Evolutionary conservation across 2,329 filamentous ascomycete genomes (phyloP), one percentile per base, ranked within the genome.

Genomic region (Cercospora sojina): DNA sequence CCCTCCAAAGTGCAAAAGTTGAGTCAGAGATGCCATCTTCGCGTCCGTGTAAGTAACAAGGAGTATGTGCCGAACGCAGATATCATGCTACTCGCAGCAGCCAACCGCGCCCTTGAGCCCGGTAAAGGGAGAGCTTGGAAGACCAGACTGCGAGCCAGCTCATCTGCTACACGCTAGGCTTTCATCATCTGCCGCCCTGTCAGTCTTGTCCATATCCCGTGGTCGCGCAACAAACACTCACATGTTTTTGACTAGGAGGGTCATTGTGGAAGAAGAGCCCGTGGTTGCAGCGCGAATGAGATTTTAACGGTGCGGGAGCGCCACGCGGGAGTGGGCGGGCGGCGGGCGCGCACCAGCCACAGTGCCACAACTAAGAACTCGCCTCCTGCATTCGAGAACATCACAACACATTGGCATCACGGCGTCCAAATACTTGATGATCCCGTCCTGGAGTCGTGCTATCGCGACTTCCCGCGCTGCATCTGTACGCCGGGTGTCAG

Each of bases 231-330:
- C 31, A 16, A 18, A 13, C 67, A 88, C 93, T 87, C 85, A 97
- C 93, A 84, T 92, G 87, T 90, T 89, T 90, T 96, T 96, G 96
- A 97, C 93, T 91, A 92, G 93, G 93, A 97, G 96, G 92, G 93
- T 94, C 86, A 88, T 90, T 86, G 88, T 81, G 77, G 79, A 78
- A 85, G 85, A 80, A 81, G 80, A 80, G 74, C 78, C 72, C 79
- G 73, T 71, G 68, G 53, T 53, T 25, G 61, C 41, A 59, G 49
- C 60, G 35, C 23, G 60, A 57, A 57, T 47, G 53, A 53, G 67
- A 67, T 58, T 61, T 60, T 53, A 49, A 23, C 25, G 38, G 53
- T 58, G 62, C 51, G 60, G 47, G 31, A 27, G 32, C n/a, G n/a
- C n/a, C n/a, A n/a, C n/a, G n/a, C 47, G 29, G 47, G 13, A 29